Percentiles rank a stretch among this genome's conserved stretches.
Conservation (phyloP, 257 asterid species). For the Parsonsia alboflavescens region DNA sequence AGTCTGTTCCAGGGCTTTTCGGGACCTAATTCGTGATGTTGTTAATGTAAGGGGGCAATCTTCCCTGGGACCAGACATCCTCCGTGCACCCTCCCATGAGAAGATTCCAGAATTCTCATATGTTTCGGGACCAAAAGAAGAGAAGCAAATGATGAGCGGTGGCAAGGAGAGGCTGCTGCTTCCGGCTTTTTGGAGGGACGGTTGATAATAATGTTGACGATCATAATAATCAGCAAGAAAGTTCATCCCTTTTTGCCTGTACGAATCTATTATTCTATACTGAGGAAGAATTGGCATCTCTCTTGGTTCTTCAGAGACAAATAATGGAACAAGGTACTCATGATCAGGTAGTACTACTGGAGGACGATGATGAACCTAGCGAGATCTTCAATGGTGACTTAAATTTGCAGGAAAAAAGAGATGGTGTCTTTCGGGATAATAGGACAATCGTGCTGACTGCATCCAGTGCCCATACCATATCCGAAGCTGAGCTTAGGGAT, state of each 20-base stretch:
- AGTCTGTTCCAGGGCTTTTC: slow-evolving; percentile 46
- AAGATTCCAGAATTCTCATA: too few relatives aligned
- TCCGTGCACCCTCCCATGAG: background rate
- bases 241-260: background rate
- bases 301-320: background rate
- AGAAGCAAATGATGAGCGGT: too few relatives aligned
- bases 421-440: slow-evolving; percentile 39
- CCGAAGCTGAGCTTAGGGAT: slow-evolving; percentile 44
- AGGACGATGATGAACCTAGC: slow-evolving; percentile 8
- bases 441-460: slow-evolving; percentile 68
- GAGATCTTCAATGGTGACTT: slow-evolving; percentile 20
- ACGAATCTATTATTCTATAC: background rate
- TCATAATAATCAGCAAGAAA: too few relatives aligned
- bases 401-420: slow-evolving; percentile 12
- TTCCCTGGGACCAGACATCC: background rate
- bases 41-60: background rate
- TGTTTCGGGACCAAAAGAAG: too few relatives aligned
- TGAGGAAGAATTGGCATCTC: too few relatives aligned
- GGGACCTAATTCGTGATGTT: slow-evolving; percentile 23
- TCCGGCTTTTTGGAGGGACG: background rate
- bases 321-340: too few relatives aligned
- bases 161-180: too few relatives aligned
- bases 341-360: too few relatives aligned
- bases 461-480: slow-evolving; percentile 57
- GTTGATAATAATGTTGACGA: too few relatives aligned